Evolutionary conservation across 495 filamentous ascomycete species (phyloP).

Genomic region (Lophium mytilinum): DNA sequence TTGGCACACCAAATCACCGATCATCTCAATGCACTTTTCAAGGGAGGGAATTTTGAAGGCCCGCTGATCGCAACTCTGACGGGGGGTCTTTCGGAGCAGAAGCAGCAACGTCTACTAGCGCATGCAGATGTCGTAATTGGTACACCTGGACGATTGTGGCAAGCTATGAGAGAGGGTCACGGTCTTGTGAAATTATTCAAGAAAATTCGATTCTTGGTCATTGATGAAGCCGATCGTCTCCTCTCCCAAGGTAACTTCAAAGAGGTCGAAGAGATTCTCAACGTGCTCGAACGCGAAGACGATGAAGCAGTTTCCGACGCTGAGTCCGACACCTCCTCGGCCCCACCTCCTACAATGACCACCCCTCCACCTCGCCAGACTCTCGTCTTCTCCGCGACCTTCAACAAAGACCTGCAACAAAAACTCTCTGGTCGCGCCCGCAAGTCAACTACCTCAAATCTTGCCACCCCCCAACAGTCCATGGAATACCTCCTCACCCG

Average conservation of each 20-base stretch:
- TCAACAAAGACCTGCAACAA: slow-evolving; percentile 80
- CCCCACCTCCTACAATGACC: slow-evolving; percentile 12
- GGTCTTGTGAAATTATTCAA: slow-evolving; percentile 56
- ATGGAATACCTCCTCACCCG: slow-evolving; percentile 90
- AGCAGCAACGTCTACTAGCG: slow-evolving; percentile 73
- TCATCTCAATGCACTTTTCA: slow-evolving; percentile 68
- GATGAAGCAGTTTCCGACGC: slow-evolving; percentile 37
- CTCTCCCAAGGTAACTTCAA: slow-evolving; percentile 92
- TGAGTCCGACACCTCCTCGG: not conserved
- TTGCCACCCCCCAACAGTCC: slow-evolving; percentile 65
- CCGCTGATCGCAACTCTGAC: slow-evolving; percentile 74
- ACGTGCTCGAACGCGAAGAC: slow-evolving; percentile 55
- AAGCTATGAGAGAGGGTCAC: slow-evolving; percentile 66
- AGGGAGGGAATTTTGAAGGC: slow-evolving; percentile 46
- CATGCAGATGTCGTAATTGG: slow-evolving; percentile 80
- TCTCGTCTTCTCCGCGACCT: slow-evolving; percentile 93
- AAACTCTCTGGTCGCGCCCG: slow-evolving; percentile 74
- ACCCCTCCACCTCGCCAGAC: slow-evolving; percentile 56
- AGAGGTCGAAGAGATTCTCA: slow-evolving; percentile 79
- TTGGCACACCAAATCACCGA: slow-evolving; percentile 81
- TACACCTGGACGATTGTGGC: slow-evolving; percentile 91
- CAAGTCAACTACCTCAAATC: slow-evolving; percentile 37
- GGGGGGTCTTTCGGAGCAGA: slow-evolving; percentile 83
- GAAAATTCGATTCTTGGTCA: slow-evolving; percentile 68
- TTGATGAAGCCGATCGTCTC: slow-evolving; percentile 92